Percentiles rank a stretch among this genome's conserved stretches.
phyloP scores from a whole-genome alignment of 345 rosid genomes.

The Camelina sativa region DNA sequence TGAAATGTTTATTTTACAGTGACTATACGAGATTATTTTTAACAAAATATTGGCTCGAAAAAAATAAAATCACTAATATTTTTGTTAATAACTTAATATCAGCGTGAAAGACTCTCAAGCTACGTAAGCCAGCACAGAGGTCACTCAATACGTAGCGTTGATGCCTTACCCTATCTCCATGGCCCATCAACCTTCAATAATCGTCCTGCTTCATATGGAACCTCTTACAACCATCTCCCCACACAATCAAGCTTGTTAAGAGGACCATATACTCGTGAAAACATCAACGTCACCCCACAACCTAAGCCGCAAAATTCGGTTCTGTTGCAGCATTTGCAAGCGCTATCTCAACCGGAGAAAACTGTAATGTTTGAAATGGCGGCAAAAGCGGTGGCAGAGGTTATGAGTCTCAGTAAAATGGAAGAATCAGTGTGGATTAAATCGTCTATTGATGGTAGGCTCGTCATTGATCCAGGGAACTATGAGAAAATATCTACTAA shows the following conservation, averaged over 20 bases:
- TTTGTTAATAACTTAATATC: background rate
- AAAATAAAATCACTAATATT: constrained; percentile 10
- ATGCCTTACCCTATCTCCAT: background rate
- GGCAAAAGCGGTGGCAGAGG: constrained; percentile 53
- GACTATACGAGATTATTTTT: background rate
- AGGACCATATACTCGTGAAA: constrained; percentile 15
- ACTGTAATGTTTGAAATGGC: constrained; percentile 51
- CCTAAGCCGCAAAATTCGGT: background rate
- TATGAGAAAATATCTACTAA: constrained; percentile 54
- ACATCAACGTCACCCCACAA: background rate
- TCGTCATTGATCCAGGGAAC: constrained; percentile 45
- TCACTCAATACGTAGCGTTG: background rate
- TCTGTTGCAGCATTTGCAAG: constrained; percentile 7
- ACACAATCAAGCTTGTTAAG: constrained; percentile 20
- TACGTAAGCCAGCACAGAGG: background rate
- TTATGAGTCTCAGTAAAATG: constrained; percentile 48
- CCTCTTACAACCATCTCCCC: background rate
- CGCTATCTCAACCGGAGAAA: constrained; percentile 52
- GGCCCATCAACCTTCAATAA: constrained; percentile 7
- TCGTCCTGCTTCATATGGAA: background rate
- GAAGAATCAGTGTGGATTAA: constrained; percentile 71
- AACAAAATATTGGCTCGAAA: background rate
- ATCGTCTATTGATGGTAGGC: constrained; percentile 48
- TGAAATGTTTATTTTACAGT: too few species aligned
- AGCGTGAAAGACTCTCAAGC: background rate